Evolutionary conservation across 345 rosid species (phyloP).

Genomic region (Rhodamnia argentea): DNA sequence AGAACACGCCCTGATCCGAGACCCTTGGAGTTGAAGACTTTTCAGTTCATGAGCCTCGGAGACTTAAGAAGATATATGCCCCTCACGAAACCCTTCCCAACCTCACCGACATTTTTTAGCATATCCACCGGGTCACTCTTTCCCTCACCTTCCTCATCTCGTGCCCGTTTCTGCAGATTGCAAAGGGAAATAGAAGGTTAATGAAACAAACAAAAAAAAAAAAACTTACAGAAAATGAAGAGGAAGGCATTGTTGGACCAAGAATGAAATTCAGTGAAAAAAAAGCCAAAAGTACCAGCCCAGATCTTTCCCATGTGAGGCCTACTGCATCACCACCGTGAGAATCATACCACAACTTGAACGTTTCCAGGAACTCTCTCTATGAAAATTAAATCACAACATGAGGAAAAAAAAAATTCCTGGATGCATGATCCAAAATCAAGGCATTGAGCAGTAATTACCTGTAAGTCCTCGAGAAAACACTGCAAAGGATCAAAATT

Average conservation of each 20-base stretch:
- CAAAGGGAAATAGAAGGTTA: background rate
- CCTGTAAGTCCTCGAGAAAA: conserved; percentile 64
- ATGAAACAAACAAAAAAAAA: background rate
- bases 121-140: conserved; percentile 31
- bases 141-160: conserved; percentile 30
- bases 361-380: conserved; percentile 43
- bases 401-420: background rate
- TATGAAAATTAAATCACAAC: conserved; percentile 10
- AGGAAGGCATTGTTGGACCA: background rate
- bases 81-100: conserved; percentile 79
- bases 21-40: background rate
- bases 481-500: conserved; percentile 67
- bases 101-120: conserved; percentile 51
- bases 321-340: conserved; percentile 84
- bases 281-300: conserved; percentile 28
- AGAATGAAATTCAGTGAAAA: background rate
- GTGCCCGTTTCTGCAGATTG: conserved; percentile 51
- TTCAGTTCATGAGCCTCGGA: conserved; percentile 16
- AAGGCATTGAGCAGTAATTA: conserved; percentile 11
- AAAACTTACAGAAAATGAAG: background rate
- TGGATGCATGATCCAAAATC: background rate
- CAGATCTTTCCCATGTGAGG: conserved; percentile 57
- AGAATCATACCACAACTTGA: conserved; percentile 82
- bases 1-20: background rate
- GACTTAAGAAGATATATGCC: conserved; percentile 58